Percentiles rank a stretch among this genome's conserved stretches.
These are phyloP conservation scores for Lentinula edodes DNA, from an alignment of 768 basidiomycete species.

Conservation along the genomic window DNA sequence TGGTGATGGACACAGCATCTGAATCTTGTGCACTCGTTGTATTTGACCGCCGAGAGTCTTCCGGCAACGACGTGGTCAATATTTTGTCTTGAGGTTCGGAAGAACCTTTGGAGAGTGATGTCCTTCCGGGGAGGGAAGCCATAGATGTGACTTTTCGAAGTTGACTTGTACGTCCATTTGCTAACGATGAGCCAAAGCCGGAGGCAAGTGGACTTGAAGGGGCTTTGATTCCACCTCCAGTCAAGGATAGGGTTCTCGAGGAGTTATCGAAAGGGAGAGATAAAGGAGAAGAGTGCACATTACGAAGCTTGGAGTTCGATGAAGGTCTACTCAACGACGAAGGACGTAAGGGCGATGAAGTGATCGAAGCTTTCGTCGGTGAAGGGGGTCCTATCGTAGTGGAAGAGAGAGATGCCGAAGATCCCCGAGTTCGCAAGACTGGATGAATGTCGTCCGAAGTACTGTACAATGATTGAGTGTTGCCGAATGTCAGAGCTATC, in stretches of 20 bases:
- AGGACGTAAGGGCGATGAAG: slow-evolving; percentile 2
- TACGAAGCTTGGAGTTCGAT: not conserved
- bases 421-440: slow-evolving; percentile 24
- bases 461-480: not conserved
- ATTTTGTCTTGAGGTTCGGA: not conserved
- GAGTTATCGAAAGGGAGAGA: not conserved
- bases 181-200: not conserved
- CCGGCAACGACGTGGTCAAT: not conserved
- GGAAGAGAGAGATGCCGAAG: slow-evolving; percentile 5
- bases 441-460: slow-evolving; percentile 5
- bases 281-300: not conserved
- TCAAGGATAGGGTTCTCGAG: not conserved
- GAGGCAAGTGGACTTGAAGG: not conserved
- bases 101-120: not conserved
- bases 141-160: slow-evolving; percentile 5
- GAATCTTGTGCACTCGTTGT: not conserved
- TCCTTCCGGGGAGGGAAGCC: not conserved
- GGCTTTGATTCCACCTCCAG: not conserved
- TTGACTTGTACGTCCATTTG: not conserved
- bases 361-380: not conserved
- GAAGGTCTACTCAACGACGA: slow-evolving; percentile 7
- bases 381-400: slow-evolving; percentile 1
- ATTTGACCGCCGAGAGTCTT: not conserved
- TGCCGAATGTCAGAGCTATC: not conserved
- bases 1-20: slow-evolving; percentile 23